These are phyloP conservation scores for Sporothrix luriei DNA, from an alignment of 2,329 filamentous ascomycete genomes.

Conservation along the genomic window DNA sequence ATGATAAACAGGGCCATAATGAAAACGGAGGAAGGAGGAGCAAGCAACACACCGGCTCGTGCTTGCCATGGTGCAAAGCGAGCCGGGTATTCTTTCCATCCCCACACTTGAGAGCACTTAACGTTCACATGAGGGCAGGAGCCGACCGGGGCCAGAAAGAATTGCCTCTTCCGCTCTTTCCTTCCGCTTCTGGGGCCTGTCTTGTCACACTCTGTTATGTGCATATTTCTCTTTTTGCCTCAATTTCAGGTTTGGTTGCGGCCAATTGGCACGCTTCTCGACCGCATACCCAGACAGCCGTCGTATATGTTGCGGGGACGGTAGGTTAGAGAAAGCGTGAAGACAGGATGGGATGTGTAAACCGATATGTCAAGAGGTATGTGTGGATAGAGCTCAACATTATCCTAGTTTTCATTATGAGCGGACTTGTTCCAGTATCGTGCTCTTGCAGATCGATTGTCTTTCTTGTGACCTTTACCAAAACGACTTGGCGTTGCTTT, in stretches of 20 bases:
- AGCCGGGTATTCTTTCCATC: background rate
- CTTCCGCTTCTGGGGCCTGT: background rate
- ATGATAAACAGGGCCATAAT: background rate
- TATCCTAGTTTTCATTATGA: too few relatives aligned
- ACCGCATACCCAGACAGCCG: background rate
- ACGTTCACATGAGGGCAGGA: background rate
- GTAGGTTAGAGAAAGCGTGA: background rate
- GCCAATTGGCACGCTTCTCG: background rate
- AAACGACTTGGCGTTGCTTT: too few relatives aligned
- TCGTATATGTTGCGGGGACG: slow-evolving; percentile 15
- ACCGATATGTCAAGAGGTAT: background rate
- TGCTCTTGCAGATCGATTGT: too few relatives aligned
- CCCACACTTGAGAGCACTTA: background rate
- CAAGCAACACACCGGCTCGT: background rate
- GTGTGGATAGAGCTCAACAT: background rate
- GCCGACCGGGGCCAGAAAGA: background rate
- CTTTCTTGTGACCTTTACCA: too few relatives aligned
- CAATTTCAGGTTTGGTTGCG: background rate
- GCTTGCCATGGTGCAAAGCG: background rate
- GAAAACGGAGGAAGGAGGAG: background rate
- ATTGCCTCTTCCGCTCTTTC: background rate
- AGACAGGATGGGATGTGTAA: background rate
- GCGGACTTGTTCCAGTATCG: too few relatives aligned
- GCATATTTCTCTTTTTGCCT: background rate
- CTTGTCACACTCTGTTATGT: background rate